These are phyloP conservation scores for Exophiala bonariae DNA, from an alignment of 2,329 filamentous ascomycete genomes.

Conservation along the genomic window DNA sequence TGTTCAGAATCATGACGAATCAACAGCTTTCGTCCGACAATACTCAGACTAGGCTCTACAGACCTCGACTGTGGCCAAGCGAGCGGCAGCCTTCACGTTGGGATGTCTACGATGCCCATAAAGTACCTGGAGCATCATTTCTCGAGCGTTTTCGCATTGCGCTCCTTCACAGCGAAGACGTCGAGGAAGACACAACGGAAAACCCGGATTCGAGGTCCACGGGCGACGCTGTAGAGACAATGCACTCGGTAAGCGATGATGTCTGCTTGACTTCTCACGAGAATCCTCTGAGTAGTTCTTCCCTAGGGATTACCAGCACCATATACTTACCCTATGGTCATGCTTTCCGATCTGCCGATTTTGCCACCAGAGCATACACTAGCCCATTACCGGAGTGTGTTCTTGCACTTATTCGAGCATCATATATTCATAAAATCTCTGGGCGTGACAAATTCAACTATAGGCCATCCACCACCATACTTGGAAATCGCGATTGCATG, in stretches of 20 bases:
- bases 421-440: slow-evolving; percentile 13
- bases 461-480: slow-evolving; percentile 9
- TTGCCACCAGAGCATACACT: slow-evolving; percentile 7
- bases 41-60: no score
- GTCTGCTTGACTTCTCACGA: slow-evolving; percentile 4
- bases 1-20: no score
- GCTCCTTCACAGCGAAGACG: neutral
- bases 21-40: no score
- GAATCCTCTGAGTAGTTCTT: no score
- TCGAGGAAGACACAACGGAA: slow-evolving; percentile 7
- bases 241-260: no score
- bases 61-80: slow-evolving; percentile 3
- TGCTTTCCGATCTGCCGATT: slow-evolving; percentile 11
- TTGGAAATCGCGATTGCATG: slow-evolving; percentile 12
- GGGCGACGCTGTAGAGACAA: no score
- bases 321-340: slow-evolving; percentile 15
- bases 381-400: slow-evolving; percentile 4
- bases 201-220: neutral
- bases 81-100: neutral
- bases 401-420: slow-evolving; percentile 11
- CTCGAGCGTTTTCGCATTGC: neutral
- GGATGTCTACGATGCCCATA: slow-evolving; percentile 1
- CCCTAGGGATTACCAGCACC: no score
- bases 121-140: neutral
- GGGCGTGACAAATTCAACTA: neutral